Base-by-base conservation (phyloP, 495 filamentous ascomycete species). In the Penicillium silybi region DNA sequence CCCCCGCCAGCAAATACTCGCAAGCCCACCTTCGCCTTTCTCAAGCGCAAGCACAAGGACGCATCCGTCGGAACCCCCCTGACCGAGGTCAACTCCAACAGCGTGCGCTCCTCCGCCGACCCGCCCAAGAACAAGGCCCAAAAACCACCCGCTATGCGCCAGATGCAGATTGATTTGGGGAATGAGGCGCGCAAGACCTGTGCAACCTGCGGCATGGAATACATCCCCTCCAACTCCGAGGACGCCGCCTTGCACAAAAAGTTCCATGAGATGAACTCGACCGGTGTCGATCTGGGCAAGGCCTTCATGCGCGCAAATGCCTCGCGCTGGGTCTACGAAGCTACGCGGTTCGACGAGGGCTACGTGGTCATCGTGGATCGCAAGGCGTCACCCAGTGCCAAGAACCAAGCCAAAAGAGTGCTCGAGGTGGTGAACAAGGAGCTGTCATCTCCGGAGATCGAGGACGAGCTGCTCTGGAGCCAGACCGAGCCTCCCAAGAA, bases 121-220 rank as follows among this genome's bases (percentile, higher is more conserved):
- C 62, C 63, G 32, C 71, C 63, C 42, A 74, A 72, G 62, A 66
- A 68, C 19, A 63, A 64, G 44, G 46, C 53, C 22, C 59, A 65
- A 34, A 66, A 67, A 34, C 75, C 62, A 44, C 64, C 71, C 0
- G 60, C 61, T 3, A 59, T 86, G 53, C 81, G 77, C 23, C 85
- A 89, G 59, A 81, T 85, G 70, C 82, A 83, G 45, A 79, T 89
- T 29, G 85, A 87, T 55, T 69, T 88, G 25, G 86, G 85, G 15
- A 74, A 72, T 52, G 71, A 81, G 40, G 65, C 80, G 34, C 73
- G 79, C 43, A 80, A 79, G 52, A 80, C 76, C n/a, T 89, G 86
- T 64, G 71, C 70, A 32, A 71, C 69, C 2, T 89, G 86, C 62
- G 81, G 79, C 0, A 89, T 89, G 86, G 82, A 85, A 50, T 89